Evolutionary conservation across 2,329 filamentous ascomycete species (phyloP).

Genomic region (Colletotrichum liaoningense): DNA sequence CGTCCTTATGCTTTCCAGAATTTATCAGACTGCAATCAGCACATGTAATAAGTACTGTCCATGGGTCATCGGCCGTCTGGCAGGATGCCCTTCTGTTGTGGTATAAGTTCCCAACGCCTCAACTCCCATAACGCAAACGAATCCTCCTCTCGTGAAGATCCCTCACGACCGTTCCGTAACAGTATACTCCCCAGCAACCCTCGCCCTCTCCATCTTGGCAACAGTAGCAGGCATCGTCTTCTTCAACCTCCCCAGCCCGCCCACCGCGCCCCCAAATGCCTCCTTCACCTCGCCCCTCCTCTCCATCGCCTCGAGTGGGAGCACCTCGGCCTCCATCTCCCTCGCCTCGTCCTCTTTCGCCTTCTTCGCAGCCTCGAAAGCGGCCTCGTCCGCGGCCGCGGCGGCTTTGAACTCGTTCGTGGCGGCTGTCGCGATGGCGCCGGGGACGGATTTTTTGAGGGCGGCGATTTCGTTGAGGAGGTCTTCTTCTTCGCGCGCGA

Average conservation of each 20-base stretch:
- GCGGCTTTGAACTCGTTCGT: slow-evolving; percentile 54
- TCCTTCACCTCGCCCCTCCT: slow-evolving; percentile 59
- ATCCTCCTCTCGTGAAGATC: too few relatives aligned
- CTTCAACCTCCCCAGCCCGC: slow-evolving; percentile 64
- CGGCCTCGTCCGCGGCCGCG: slow-evolving; percentile 59
- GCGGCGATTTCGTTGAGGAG: slow-evolving; percentile 72
- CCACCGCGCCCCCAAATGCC: slow-evolving; percentile 59
- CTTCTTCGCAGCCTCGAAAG: slow-evolving; percentile 36
- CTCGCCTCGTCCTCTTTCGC: slow-evolving; percentile 37
- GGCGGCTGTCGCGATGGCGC: slow-evolving; percentile 57
- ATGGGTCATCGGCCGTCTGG: neutral
- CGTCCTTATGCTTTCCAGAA: neutral
- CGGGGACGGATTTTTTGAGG: slow-evolving; percentile 66
- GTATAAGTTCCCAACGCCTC: slow-evolving; percentile 18
- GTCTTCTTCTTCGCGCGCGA: slow-evolving; percentile 72
- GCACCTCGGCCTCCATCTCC: slow-evolving; percentile 38
- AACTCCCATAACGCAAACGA: neutral
- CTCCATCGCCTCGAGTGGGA: slow-evolving; percentile 52
- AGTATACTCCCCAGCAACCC: slow-evolving; percentile 69
- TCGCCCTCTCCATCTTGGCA: slow-evolving; percentile 73
- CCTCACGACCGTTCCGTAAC: slow-evolving; percentile 50
- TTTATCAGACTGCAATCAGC: neutral
- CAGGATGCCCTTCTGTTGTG: neutral
- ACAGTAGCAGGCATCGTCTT: slow-evolving; percentile 71
- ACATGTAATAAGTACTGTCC: neutral